Evolutionary conservation across 208 protist genomes (phyloP), one percentile per base, ranked within the genome.

Genomic region (Crithidia mellificae): DNA sequence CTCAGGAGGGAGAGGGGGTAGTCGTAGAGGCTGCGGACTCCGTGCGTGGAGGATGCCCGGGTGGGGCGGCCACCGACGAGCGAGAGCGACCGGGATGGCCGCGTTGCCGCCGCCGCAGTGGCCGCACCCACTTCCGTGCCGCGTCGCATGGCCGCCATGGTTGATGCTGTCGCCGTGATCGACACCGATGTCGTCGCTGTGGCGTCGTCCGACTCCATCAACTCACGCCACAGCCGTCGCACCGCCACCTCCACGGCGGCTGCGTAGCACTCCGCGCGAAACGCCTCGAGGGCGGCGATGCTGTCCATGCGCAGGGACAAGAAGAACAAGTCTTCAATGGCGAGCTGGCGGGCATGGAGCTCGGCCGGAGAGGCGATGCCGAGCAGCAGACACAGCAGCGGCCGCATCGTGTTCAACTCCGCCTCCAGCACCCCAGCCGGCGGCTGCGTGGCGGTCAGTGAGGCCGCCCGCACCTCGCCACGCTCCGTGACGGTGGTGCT

Each of bases 301-400:
- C 83, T 72, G 0, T 82, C 56, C 56, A 80, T 77, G 39, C 75
- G 76, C 32, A 91, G 54, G 0, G 87, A 82, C 38, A 93, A 61
- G 54, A 91, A 93, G 63, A 54, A 87, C 9, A 93, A 46, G 51
- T 93, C 87, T 61, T 90, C 84, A 0, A 83, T 41, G 20, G 70
- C 41, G 27, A 93, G 62, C 34, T 82, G 74, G 24, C 81, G 81
- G 30, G 59, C 54, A 0, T 55, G 57, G 29, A 74, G 25, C 47
- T 80, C 73, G 52, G 70, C 52, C 47, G 64, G 47, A 0, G 30
- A 61, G 15, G 72, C 22, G 43, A 79, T 72, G 34, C 75, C 77
- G 17, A 86, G 53, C 36, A 78, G 20, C 43, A 85, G 72, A 62
- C 83, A 74, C 22, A 89, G 55, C 41, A 87, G 55, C 2, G 84